phyloP scores from a whole-genome alignment of 202 grass and related monocot genomes.

The Dendrocalamus latiflorus region DNA sequence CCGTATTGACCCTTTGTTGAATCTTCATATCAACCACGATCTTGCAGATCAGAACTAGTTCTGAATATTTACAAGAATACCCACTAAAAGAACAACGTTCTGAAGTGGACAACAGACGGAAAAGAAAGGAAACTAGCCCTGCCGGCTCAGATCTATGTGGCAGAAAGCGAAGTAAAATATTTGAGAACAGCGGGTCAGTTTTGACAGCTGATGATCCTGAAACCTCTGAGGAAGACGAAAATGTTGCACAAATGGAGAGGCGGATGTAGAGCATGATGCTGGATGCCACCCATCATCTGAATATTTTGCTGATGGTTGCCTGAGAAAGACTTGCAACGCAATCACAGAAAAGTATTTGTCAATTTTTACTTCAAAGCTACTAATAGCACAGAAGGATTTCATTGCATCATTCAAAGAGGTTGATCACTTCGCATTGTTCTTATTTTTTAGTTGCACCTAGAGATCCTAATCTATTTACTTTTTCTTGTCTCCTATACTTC shows the following conservation, averaged over 20 bases:
- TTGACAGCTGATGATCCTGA: slow-evolving; percentile 32
- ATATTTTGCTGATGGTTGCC: slow-evolving; percentile 75
- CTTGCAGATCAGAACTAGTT: slow-evolving; percentile 64
- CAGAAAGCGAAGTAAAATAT: slow-evolving; percentile 55
- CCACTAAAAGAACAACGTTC: slow-evolving; percentile 40
- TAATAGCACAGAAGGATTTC: slow-evolving; percentile 69
- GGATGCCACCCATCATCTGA: slow-evolving; percentile 43
- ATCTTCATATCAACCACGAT: slow-evolving; percentile 96
- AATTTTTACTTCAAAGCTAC: slow-evolving; percentile 65
- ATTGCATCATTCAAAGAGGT: slow-evolving; percentile 63
- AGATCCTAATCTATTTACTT: slow-evolving; percentile 5
- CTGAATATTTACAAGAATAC: slow-evolving; percentile 72
- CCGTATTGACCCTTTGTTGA: slow-evolving; percentile 80
- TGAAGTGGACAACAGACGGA: slow-evolving; percentile 25
- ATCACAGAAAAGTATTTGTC: slow-evolving; percentile 85
- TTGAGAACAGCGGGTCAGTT: slow-evolving; percentile 27
- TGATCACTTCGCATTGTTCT: neutral
- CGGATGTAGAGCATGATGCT: slow-evolving; percentile 24
- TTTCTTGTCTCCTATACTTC: neutral
- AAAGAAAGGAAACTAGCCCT: slow-evolving; percentile 51
- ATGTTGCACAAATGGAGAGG: slow-evolving; percentile 10
- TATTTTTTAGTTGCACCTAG: slow-evolving; percentile 1
- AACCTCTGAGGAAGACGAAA: slow-evolving; percentile 35
- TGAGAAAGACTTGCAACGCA: slow-evolving; percentile 70
- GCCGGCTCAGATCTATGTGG: slow-evolving; percentile 45